Evolutionary conservation across 164 flowering plant genomes (phyloP).

Genomic region (Litsea cubeba): DNA sequence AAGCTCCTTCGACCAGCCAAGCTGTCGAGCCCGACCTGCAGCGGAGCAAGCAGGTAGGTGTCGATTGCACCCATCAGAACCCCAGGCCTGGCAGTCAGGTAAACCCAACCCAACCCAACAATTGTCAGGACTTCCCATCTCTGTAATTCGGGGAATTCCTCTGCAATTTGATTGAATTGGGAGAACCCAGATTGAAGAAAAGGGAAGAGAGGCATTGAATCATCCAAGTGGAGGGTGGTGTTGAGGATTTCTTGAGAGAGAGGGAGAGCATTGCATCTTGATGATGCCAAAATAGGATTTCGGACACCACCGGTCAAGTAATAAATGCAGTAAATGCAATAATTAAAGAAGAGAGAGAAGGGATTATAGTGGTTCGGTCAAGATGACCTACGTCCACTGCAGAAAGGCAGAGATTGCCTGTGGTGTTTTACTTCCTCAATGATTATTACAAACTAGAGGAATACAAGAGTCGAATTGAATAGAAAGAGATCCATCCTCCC

Average conservation of each 20-base stretch:
- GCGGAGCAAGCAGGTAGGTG: conserved; percentile 79
- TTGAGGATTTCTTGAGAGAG: conserved; percentile 31
- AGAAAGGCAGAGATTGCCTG: too few species aligned
- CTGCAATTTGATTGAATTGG: conserved; percentile 42
- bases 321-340: too few species aligned
- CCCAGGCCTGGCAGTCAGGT: conserved; percentile 95
- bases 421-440: too few species aligned
- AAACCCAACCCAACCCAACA: conserved; percentile 71
- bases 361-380: too few species aligned
- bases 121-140: conserved; percentile 56
- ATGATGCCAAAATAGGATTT: too few species aligned
- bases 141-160: conserved; percentile 52
- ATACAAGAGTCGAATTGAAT: too few species aligned
- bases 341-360: too few species aligned
- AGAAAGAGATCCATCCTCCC: too few species aligned
- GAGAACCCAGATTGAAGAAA: conserved; percentile 37
- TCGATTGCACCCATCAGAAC: conserved; percentile 89
- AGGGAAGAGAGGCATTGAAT: conserved; percentile 38
- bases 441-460: too few species aligned
- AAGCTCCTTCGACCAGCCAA: conserved; percentile 60
- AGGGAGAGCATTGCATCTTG: conserved; percentile 47
- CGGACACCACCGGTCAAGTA: too few species aligned
- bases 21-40: conserved; percentile 65
- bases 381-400: too few species aligned
- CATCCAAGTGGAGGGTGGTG: conserved; percentile 26